Base-by-base conservation (phyloP, 2,329 filamentous ascomycete species). In the Elsinoe necatrix region DNA sequence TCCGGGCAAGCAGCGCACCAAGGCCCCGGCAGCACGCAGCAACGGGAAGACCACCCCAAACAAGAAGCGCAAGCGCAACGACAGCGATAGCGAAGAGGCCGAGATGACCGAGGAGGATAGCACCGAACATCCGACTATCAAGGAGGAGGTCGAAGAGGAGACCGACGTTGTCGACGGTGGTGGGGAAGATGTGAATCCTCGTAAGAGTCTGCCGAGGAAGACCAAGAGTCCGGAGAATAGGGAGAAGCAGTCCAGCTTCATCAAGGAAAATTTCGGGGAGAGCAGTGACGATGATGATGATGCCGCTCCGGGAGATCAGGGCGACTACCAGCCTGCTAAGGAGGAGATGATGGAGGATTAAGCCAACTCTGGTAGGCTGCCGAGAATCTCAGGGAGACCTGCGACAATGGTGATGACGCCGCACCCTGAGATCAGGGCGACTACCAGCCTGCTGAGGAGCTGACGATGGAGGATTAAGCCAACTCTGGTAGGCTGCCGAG, bases 141-240 rank as follows among this genome's bases (percentile, higher is more conserved):
- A 47, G 11, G 9, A 55, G 21, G 37, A 55, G 37, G 31, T 18
- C 51, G 52, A 31, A 3, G 54, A 47, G 4, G 41, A 41, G 16
- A 18, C 11, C 11, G 54, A 56, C 18, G 11, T 8, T 25, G 43
- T 29, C 27, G 4, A 2, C 7, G 23, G 25, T 29, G 18, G 12
- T 7, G 23, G 14, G 12, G 21, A 16, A 27, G n/a, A 27, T 5
- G 20, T 39, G 16, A 52, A 18, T 9, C 41, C 41, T n/a, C 18
- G 48, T 7, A 18, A 52, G 31, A 37, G 31, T 35, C 31, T 52
- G 29, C n/a, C 48, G 29, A 35, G 48, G 16, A 25, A 25, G 31
- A 52, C 48, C n/a, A 52, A 52, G 48, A 52, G 48, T 52, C 48
- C 48, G n/a, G 48, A 52, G 48, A 20, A 52, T 14, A 52, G 11